phyloP scores from a whole-genome alignment of 768 basidiomycete genomes.

The Lactarius trivialis region DNA sequence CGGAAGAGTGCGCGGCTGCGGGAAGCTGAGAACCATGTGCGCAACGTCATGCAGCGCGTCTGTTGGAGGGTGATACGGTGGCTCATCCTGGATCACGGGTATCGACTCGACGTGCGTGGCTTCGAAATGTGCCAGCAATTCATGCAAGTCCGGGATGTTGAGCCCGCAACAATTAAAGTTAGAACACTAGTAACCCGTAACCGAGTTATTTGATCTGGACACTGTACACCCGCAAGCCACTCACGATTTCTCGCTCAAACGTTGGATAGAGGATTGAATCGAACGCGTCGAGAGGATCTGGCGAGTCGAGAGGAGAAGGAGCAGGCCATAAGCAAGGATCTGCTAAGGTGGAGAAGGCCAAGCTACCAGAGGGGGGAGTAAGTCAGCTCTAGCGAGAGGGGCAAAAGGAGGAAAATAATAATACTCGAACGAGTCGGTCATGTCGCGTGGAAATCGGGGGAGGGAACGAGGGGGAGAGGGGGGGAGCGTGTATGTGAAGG shows the following conservation, averaged over 20 bases:
- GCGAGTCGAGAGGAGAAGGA: conserved; percentile 18
- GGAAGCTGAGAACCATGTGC: conserved; percentile 29
- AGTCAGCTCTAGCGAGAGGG: neutral
- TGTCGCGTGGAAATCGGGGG: neutral
- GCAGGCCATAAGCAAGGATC: conserved; percentile 14
- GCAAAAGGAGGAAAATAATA: neutral
- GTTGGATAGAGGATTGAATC: conserved; percentile 18
- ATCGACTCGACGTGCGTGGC: conserved; percentile 33
- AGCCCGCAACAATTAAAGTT: conserved; percentile 46
- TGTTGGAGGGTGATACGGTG: conserved; percentile 13
- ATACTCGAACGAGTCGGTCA: conserved; percentile 20
- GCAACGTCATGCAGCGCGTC: conserved; percentile 15
- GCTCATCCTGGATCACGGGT: conserved; percentile 7
- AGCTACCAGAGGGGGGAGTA: neutral
- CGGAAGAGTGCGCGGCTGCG: conserved; percentile 28
- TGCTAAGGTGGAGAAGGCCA: conserved; percentile 10
- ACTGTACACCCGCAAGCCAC: neutral
- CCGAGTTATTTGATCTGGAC: neutral
- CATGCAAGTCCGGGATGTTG: conserved; percentile 42
- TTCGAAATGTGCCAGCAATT: conserved; percentile 47
- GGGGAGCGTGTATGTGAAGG: neutral
- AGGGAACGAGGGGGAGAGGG: neutral
- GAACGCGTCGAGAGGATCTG: conserved; percentile 4
- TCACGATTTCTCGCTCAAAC: conserved; percentile 24
- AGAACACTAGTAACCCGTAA: conserved; percentile 30